phyloP scores from a whole-genome alignment of 352 stramenopile genomes.

The Phytophthora citricola region DNA sequence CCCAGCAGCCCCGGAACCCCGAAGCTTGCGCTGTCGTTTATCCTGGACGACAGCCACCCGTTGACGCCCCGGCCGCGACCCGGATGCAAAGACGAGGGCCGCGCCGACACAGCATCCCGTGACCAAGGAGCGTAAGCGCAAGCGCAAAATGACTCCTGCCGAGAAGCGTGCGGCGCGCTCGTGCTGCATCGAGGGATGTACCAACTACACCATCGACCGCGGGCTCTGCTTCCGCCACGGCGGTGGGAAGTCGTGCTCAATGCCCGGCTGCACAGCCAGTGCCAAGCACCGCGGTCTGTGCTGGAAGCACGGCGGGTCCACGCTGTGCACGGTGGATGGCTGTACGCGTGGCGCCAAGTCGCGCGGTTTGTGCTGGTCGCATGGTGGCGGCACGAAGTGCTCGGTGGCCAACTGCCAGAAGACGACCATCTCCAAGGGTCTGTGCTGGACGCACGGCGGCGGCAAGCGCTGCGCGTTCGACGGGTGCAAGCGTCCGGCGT shows the following conservation, averaged over 20 bases:
- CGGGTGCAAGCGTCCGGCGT: conserved; percentile 54
- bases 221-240: conserved; percentile 51
- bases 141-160: conserved; percentile 6
- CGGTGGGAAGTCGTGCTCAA: conserved; percentile 57
- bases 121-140: conserved; percentile 17
- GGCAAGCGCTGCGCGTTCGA: conserved; percentile 45
- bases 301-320: conserved; percentile 41
- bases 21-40: conserved; percentile 37
- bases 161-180: conserved; percentile 47
- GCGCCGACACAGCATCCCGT: conserved; percentile 7
- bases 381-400: conserved; percentile 85
- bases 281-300: conserved; percentile 56
- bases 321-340: conserved; percentile 57
- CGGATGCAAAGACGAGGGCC: conserved; percentile 3
- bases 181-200: conserved; percentile 52
- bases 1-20: conserved; percentile 3
- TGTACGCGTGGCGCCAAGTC: conserved; percentile 78
- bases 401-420: conserved; percentile 42
- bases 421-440: conserved; percentile 43
- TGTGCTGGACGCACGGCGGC: conserved; percentile 55
- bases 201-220: conserved; percentile 61
- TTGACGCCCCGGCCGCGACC: conserved; percentile 11
- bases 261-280: conserved; percentile 50
- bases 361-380: conserved; percentile 82
- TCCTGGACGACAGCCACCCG: conserved; percentile 29